phyloP scores from a whole-genome alignment of 176 grass and related monocot species.

The Avena sativa region DNA sequence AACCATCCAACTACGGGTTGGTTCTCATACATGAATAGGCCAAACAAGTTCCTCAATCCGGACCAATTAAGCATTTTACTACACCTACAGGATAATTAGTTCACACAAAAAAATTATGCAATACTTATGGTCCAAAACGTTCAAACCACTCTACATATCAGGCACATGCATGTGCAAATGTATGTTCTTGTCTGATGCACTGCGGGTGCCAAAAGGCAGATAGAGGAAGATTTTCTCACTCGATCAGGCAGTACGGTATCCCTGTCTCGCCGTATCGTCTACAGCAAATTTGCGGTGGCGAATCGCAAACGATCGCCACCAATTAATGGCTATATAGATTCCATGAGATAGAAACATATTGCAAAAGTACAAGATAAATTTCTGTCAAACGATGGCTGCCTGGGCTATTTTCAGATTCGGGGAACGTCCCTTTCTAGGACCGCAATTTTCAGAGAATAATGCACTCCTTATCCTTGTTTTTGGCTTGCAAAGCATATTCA shows the following conservation, averaged over 20 bases:
- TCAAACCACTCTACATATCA: conserved; percentile 28
- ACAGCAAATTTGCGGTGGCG: conserved; percentile 43
- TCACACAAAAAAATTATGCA: background rate
- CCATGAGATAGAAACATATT: conserved; percentile 24
- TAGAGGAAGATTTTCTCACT: conserved; percentile 36
- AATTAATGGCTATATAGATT: conserved; percentile 8
- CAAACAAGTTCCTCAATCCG: background rate
- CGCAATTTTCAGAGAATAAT: background rate
- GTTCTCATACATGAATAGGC: background rate
- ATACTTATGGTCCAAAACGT: background rate
- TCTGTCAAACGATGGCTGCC: background rate
- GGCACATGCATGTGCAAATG: conserved; percentile 46
- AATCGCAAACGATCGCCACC: conserved; percentile 33
- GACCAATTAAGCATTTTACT: conserved; percentile 31
- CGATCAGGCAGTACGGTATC: conserved; percentile 27
- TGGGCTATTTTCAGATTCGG: conserved; percentile 20
- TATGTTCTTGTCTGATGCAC: conserved; percentile 29
- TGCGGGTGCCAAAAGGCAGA: conserved; percentile 34
- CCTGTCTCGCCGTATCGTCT: background rate
- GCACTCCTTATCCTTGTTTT: background rate
- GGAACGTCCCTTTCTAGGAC: conserved; percentile 36
- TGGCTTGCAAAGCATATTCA: background rate
- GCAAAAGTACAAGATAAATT: conserved; percentile 39
- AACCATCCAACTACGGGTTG: too few relatives aligned
- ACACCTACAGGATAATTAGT: background rate